These are phyloP conservation scores for Cutaneotrichosporon sp. DNA, from an alignment of 1,284 basidiomycete species.

Conservation along the genomic window DNA sequence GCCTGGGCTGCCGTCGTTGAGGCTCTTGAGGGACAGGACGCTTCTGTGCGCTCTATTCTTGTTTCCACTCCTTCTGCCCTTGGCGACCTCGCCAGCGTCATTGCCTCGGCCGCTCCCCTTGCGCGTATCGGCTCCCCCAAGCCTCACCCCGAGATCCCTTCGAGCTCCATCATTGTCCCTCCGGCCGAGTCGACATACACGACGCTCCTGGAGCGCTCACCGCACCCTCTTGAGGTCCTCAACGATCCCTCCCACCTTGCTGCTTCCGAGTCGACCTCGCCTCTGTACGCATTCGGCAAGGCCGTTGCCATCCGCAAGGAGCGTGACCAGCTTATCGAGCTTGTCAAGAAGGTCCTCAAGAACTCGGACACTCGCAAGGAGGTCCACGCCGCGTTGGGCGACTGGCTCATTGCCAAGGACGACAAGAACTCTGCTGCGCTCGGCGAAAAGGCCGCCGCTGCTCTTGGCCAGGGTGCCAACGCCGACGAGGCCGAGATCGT, in stretches of 20 bases:
- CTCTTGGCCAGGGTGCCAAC: slow-evolving; percentile 47
- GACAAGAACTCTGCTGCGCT: slow-evolving; percentile 58
- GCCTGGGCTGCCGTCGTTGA: slow-evolving; percentile 45
- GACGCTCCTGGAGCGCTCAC: slow-evolving; percentile 80
- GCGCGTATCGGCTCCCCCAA: slow-evolving; percentile 32
- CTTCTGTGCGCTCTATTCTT: slow-evolving; percentile 40
- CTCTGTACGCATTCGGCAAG: slow-evolving; percentile 90
- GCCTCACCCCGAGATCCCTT: slow-evolving; percentile 50
- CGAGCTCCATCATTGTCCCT: slow-evolving; percentile 56
- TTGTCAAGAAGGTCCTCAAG: slow-evolving; percentile 58
- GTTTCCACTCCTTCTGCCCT: slow-evolving; percentile 40
- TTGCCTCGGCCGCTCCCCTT: slow-evolving; percentile 31
- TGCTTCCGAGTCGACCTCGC: slow-evolving; percentile 73
- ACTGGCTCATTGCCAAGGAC: slow-evolving; percentile 69
- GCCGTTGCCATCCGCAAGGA: slow-evolving; percentile 74
- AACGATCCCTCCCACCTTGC: slow-evolving; percentile 71
- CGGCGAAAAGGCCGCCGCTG: slow-evolving; percentile 58
- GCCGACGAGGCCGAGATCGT: slow-evolving; percentile 53
- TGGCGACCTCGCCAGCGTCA: slow-evolving; percentile 41
- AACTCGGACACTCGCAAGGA: slow-evolving; percentile 50
- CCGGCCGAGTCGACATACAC: slow-evolving; percentile 90
- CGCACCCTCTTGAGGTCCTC: slow-evolving; percentile 72
- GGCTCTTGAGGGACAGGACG: slow-evolving; percentile 37
- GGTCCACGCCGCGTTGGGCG: slow-evolving; percentile 65
- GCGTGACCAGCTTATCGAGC: slow-evolving; percentile 60